Conservation (phyloP, 257 asterid species). For the Solanum medicagineum region DNA sequence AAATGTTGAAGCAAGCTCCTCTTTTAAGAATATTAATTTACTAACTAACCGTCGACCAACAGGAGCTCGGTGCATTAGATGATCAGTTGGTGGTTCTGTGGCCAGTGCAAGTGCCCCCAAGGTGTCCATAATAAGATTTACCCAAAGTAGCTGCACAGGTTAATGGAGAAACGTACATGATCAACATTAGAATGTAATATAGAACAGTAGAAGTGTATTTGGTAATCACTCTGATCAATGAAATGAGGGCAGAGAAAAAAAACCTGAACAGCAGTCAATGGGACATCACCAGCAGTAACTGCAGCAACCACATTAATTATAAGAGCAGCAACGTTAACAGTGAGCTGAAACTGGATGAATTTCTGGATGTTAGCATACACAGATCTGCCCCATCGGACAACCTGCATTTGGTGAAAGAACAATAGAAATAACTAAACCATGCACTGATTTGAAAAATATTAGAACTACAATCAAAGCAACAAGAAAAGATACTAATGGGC, state of each 20-base stretch:
- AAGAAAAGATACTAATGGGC: not conserved
- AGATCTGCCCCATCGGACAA: slow-evolving; percentile 96
- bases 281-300: slow-evolving; percentile 80
- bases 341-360: slow-evolving; percentile 92
- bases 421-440: not conserved
- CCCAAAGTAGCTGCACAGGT: slow-evolving; percentile 85
- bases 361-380: slow-evolving; percentile 95
- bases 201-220: not conserved
- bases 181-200: not conserved
- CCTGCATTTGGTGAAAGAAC: slow-evolving; percentile 34
- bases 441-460: not conserved
- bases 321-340: slow-evolving; percentile 92
- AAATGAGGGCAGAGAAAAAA: not conserved
- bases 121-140: slow-evolving; percentile 96
- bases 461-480: not conserved
- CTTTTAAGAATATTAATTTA: not conserved
- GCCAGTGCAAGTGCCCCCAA: slow-evolving; percentile 97
- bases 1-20: not conserved
- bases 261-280: slow-evolving; percentile 96
- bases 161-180: not conserved
- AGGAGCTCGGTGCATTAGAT: slow-evolving; percentile 77
- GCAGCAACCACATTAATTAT: slow-evolving; percentile 90
- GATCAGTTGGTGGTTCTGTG: slow-evolving; percentile 94
- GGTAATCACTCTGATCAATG: not conserved
- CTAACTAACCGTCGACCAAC: slow-evolving; percentile 93